Conservation (phyloP, 257 asterid species). For the Knoxia roxburghii region DNA sequence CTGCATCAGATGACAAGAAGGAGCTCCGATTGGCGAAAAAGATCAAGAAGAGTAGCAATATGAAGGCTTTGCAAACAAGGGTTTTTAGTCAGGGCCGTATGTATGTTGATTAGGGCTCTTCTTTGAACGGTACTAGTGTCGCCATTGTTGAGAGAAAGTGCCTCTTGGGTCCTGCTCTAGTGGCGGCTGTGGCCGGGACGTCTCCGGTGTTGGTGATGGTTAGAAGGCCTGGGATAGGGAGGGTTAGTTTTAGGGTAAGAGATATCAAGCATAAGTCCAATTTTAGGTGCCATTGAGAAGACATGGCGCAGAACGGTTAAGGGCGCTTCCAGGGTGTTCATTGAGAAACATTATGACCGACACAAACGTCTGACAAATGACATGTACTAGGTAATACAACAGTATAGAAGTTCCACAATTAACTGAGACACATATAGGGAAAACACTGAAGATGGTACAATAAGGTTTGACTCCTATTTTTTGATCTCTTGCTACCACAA, state of each 20-base stretch:
- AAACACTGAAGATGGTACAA: not conserved
- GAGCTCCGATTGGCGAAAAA: conserved; percentile 50
- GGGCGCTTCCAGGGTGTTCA: conserved; percentile 72
- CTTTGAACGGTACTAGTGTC: conserved; percentile 11
- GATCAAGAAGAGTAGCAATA: conserved; percentile 22
- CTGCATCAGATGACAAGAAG: conserved; percentile 32
- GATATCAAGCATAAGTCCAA: conserved; percentile 54
- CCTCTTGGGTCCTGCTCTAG: conserved; percentile 37
- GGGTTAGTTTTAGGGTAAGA: conserved; percentile 43
- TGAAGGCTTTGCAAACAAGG: conserved; percentile 2
- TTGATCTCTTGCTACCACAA: not conserved
- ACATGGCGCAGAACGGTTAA: conserved; percentile 77
- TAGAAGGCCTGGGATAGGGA: conserved; percentile 47
- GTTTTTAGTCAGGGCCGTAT: conserved; percentile 6
- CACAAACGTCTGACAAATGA: conserved; percentile 70
- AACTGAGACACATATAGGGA: not conserved
- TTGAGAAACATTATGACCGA: conserved; percentile 76
- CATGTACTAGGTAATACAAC: conserved; percentile 28
- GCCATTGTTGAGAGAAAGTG: conserved; percentile 43
- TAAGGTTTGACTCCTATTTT: not conserved
- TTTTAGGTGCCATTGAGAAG: conserved; percentile 55
- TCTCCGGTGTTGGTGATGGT: conserved; percentile 22
- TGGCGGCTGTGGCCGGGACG: conserved; percentile 22
- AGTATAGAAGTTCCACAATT: not conserved
- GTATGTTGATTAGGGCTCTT: conserved; percentile 20